phyloP scores from a whole-genome alignment of 257 asterid species.

The Fraxinus pennsylvanica region DNA sequence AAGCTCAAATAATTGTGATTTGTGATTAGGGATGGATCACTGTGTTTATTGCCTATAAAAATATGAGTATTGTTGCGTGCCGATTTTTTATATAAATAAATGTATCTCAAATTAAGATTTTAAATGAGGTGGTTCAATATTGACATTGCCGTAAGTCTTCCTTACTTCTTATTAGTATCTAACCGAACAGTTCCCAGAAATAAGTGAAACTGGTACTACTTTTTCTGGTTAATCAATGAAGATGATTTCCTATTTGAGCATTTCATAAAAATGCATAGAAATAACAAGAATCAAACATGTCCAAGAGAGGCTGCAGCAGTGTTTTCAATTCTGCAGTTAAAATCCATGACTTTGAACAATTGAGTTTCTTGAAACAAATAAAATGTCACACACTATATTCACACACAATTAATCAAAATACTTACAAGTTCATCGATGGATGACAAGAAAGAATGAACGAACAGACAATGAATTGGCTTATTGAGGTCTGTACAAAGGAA shows the following conservation, averaged over 20 bases:
- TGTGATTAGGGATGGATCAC: too few relatives aligned
- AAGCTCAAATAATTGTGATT: too few relatives aligned
- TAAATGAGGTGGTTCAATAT: too few relatives aligned
- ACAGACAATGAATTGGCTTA: slow-evolving; percentile 16
- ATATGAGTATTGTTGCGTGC: too few relatives aligned
- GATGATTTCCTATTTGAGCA: background rate
- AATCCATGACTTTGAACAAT: background rate
- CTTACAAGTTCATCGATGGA: slow-evolving; percentile 42
- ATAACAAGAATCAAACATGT: background rate
- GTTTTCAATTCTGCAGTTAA: background rate
- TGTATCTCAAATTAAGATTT: too few relatives aligned
- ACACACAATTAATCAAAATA: slow-evolving; percentile 34
- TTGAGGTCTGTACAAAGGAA: slow-evolving; percentile 57
- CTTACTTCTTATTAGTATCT: too few relatives aligned
- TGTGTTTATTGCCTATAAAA: too few relatives aligned
- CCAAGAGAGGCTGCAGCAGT: background rate
- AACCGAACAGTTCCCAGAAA: background rate
- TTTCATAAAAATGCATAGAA: background rate
- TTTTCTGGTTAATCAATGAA: background rate
- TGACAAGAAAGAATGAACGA: slow-evolving; percentile 37
- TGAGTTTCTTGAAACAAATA: slow-evolving; percentile 25
- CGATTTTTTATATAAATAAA: too few relatives aligned
- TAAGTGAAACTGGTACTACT: background rate
- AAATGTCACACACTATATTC: slow-evolving; percentile 26
- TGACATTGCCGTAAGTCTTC: too few relatives aligned